Evolutionary conservation across 2,329 filamentous ascomycete genomes (phyloP).

Genomic region (Pseudocercospora crystallina): DNA sequence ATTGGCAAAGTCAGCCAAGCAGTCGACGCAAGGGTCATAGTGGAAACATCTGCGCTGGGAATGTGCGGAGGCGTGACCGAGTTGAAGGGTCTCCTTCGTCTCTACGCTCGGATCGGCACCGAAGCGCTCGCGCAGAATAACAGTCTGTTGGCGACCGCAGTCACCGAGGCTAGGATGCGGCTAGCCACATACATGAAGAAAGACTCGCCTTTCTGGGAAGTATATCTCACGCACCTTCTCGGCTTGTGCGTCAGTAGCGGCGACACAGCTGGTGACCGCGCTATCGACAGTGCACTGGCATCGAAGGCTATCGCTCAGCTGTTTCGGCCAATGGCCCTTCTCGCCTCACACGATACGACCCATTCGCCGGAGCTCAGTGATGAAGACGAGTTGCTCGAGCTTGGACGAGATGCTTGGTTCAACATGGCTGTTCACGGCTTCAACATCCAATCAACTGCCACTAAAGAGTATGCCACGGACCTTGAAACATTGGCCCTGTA

Average conservation of each 20-base stretch:
- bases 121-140: constrained; percentile 71
- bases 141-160: constrained; percentile 65
- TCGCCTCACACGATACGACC: constrained; percentile 66
- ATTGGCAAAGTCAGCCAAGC: constrained; percentile 76
- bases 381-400: constrained; percentile 49
- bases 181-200: constrained; percentile 69
- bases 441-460: constrained; percentile 69
- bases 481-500: constrained; percentile 81
- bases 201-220: constrained; percentile 73
- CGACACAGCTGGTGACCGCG: constrained; percentile 63
- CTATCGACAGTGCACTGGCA: constrained; percentile 65
- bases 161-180: constrained; percentile 75
- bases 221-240: constrained; percentile 80
- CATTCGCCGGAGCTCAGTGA: constrained; percentile 50
- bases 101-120: constrained; percentile 74
- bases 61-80: constrained; percentile 76
- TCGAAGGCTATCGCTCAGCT: constrained; percentile 85
- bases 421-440: constrained; percentile 96
- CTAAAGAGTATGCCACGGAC: constrained; percentile 71
- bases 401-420: constrained; percentile 90
- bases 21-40: constrained; percentile 83
- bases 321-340: constrained; percentile 79
- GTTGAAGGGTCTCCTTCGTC: constrained; percentile 80
- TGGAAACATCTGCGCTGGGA: constrained; percentile 75
- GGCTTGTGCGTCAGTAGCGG: constrained; percentile 88